Base-by-base conservation (phyloP, 352 stramenopile genomes). In the Pythium biforme region DNA sequence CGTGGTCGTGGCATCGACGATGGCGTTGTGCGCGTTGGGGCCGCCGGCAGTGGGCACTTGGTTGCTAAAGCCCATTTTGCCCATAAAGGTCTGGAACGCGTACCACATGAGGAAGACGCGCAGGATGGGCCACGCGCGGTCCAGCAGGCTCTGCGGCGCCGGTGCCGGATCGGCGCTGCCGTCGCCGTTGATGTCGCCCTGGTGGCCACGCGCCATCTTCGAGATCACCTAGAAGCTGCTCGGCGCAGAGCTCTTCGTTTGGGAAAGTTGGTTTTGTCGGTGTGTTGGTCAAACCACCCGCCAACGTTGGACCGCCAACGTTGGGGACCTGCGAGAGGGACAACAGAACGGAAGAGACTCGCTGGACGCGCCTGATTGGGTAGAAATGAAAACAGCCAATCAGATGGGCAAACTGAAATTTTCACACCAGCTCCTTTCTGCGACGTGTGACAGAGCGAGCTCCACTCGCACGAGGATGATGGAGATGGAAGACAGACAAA, bases 81-180 rank as follows among this genome's bases (percentile, higher is more conserved):
- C 72, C 55, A 82, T 76, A 49, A 79, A 75, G 40, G 76, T 71
- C 49, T 89, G 79, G 58, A 95, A 80, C 34, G 81, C 73, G 74
- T 95, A 95, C 79, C 85, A 95, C 59, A 93, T 79, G 62, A 83
- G 72, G n/a, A 91, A 45, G 69, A 92, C 84, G 64, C 82, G 86
- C 31, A 90, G 45, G 59, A 89, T 69, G 37, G 83, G 81, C 71
- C 80, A 87, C 54, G 86, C 12, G 43, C 79, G 77, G 48, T 90
- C 77, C 64, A 84, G 70, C 14, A 86, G 48, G n/a, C 70, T 72
- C 60, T 81, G 52, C 27, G 63, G 66, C 55, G 69, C 29, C 61
- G 12, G 60, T 55, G 22, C 46, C 61, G 11, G 62, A 53, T n/a
- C n/a, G 15, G 54, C 46, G 31, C 22, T 51, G 39, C 31, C 59